Percentiles rank a stretch among this genome's conserved stretches.
Evolutionary conservation across 129 eudicot genomes (phyloP).

Genomic region (Apium graveolens): DNA sequence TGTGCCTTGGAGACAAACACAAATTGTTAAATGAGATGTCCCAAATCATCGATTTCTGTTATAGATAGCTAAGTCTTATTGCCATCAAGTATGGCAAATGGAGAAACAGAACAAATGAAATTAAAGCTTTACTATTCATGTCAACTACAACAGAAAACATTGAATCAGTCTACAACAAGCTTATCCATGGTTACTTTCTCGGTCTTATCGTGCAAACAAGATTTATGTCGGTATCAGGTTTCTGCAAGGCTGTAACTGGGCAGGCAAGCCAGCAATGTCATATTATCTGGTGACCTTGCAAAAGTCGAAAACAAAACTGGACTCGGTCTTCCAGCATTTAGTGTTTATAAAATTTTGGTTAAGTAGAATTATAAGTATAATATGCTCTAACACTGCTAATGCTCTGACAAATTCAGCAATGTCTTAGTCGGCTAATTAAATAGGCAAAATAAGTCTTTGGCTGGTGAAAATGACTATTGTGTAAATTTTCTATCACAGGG

Average conservation of each 20-base stretch:
- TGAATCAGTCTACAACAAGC: neutral
- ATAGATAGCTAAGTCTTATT: neutral
- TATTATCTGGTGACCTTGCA: neutral
- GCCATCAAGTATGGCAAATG: neutral
- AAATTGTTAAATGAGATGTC: neutral
- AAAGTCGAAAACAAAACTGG: neutral
- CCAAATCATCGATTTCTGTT: neutral
- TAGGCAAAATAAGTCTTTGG: neutral
- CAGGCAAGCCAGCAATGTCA: neutral
- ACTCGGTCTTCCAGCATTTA: neutral
- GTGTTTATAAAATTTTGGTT: neutral
- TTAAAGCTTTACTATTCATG: neutral
- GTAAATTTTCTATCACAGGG: neutral
- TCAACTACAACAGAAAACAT: neutral
- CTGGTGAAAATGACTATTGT: neutral
- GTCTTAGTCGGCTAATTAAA: neutral
- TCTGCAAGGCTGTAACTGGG: neutral
- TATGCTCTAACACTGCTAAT: neutral
- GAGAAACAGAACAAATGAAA: neutral
- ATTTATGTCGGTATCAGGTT: neutral
- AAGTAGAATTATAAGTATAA: neutral
- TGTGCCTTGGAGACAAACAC: neutral
- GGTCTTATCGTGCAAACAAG: neutral
- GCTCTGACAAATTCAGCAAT: slow-evolving; percentile 1
- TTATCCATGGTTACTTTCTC: neutral